Conservation (phyloP, 805 yeast species). For the Yueomyces sp. region DNA sequence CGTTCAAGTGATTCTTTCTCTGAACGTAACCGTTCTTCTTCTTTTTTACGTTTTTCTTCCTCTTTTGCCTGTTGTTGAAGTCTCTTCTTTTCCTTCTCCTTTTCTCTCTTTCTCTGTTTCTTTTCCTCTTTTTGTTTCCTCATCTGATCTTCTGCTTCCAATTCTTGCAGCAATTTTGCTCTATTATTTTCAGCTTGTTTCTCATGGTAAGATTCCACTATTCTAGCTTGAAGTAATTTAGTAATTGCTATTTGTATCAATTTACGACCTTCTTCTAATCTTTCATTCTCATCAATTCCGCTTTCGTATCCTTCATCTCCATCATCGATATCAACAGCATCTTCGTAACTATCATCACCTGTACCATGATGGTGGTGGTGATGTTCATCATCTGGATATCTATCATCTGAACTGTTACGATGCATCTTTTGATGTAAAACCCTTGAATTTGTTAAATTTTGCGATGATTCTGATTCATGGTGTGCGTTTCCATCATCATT, state of each 20-base stretch:
- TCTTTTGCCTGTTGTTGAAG: slow-evolving; percentile 49
- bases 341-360: background rate
- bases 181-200: slow-evolving; percentile 67
- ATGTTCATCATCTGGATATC: slow-evolving; percentile 5
- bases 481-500: slow-evolving; percentile 16
- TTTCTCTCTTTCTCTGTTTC: slow-evolving; percentile 51
- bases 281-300: slow-evolving; percentile 42
- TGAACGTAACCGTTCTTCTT: slow-evolving; percentile 42
- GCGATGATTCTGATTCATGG: background rate
- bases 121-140: slow-evolving; percentile 55
- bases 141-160: slow-evolving; percentile 54
- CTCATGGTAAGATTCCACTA: slow-evolving; percentile 65
- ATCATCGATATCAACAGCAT: slow-evolving; percentile 4
- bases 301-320: slow-evolving; percentile 22
- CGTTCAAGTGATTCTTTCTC: slow-evolving; percentile 27
- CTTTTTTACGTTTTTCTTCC: slow-evolving; percentile 43
- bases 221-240: slow-evolving; percentile 58
- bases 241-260: slow-evolving; percentile 72
- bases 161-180: slow-evolving; percentile 46
- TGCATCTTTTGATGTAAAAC: background rate
- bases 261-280: slow-evolving; percentile 67
- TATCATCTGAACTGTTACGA: background rate
- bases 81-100: slow-evolving; percentile 56
- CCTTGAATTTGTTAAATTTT: background rate
- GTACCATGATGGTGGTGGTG: slow-evolving; percentile 1